Base-by-base conservation (phyloP, 169 alveolate genomes). In the Eimeria maxima region DNA sequence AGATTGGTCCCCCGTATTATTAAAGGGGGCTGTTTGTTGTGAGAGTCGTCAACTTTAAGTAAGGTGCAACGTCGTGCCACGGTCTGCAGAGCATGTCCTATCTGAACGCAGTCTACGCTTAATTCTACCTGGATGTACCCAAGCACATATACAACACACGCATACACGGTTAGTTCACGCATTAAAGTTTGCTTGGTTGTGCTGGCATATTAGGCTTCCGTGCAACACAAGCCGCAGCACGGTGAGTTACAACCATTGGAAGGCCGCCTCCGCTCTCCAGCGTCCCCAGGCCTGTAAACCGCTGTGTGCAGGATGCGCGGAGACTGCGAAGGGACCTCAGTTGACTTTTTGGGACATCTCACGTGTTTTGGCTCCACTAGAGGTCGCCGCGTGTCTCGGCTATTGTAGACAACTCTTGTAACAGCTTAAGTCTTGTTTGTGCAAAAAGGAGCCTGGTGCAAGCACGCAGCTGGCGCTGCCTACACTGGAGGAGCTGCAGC, bases 391-490 rank as follows among this genome's bases (percentile, higher is more conserved):
- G 45, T 22, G 8, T 47, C n/a, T 33, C 50, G 45, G 24, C n/a
- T 29, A 27, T 29, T 18, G 50, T 1, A 18, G 50, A 69, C 50
- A n/a, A 69, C n/a, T 13, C 11, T 29, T n/a, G n/a, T 69, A 29
- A 33, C 45, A 69, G 50, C 47, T 14, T 29, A 69, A 69, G 80
- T 69, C 33, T 22, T 69, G 20, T 13, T 29, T 47, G 88, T 78
- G 63, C 88, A 65, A n/a, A 45, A 45, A 47, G 38, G n/a, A 0
- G 33, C 4, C 4, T 24, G 1, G 88, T 47, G 65, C 63, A 45
- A 42, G 88, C 65, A 44, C 45, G 88, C 88, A 29, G 88, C 88
- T 78, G 57, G 88, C 63, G 33, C 22, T 78, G 88, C 65, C 57
- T n/a, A 47, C 88, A 45, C 63, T 78, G 65, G 67, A 78, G 88